phyloP scores from a whole-genome alignment of 164 flowering plant species.

The Houttuynia cordata region DNA sequence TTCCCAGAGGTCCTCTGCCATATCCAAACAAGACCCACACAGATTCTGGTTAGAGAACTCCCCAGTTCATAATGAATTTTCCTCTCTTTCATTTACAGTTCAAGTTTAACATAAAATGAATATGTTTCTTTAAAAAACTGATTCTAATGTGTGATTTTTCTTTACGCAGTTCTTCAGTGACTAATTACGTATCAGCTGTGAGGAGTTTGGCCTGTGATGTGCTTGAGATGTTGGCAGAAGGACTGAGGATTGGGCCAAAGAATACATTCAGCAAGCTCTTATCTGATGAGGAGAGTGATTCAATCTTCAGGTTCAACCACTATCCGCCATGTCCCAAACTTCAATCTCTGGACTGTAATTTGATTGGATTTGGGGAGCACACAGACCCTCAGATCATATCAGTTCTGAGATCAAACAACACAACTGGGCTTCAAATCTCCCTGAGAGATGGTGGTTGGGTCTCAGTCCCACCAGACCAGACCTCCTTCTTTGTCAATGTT shows the following conservation, averaged over 20 bases:
- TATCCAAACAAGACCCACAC: slow-evolving; percentile 34
- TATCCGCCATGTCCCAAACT: slow-evolving; percentile 73
- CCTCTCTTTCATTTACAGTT: no score
- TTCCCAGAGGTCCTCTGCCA: slow-evolving; percentile 16
- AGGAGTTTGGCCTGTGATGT: slow-evolving; percentile 38
- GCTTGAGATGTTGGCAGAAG: slow-evolving; percentile 60
- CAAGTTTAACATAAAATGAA: no score
- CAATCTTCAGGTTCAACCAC: slow-evolving; percentile 68
- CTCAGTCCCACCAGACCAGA: slow-evolving; percentile 71
- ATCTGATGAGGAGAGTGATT: slow-evolving; percentile 61
- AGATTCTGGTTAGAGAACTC: no score
- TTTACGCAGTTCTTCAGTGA: slow-evolving; percentile 39
- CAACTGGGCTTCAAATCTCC: slow-evolving; percentile 68
- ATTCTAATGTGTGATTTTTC: no score
- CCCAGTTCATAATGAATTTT: no score
- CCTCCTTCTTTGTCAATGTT: slow-evolving; percentile 71
- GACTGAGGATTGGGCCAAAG: slow-evolving; percentile 33
- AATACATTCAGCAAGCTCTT: slow-evolving; percentile 44
- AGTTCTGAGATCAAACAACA: slow-evolving; percentile 66
- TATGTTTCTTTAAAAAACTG: no score
- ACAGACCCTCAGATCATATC: slow-evolving; percentile 94
- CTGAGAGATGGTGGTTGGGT: slow-evolving; percentile 77
- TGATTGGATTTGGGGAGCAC: slow-evolving; percentile 91
- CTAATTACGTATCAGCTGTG: slow-evolving; percentile 36
- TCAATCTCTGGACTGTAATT: slow-evolving; percentile 24